Evolutionary conservation across 306 rosid genomes (phyloP), one percentile per base, ranked within the genome.

Genomic region (Inga leiocalycina): DNA sequence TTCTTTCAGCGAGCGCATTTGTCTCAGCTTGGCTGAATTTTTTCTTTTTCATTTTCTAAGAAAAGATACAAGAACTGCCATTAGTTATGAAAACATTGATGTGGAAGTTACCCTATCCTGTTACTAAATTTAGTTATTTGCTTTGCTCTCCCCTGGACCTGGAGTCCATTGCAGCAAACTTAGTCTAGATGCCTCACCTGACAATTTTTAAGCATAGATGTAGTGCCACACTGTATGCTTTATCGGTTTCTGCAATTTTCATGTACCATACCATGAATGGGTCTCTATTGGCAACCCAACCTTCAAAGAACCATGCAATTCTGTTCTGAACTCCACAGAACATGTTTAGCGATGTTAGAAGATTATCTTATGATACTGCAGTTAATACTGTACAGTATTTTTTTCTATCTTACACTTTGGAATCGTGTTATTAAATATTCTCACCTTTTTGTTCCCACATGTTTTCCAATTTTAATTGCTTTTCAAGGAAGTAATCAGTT

Each of bases 1-100:
- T 43, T 89, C 67, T 74, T 92, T 78, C 91, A 88, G 88, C 95
- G 89, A 87, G 82, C 89, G 64, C 93, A 89, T 72, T 51, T 91
- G 88, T 84, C 94, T 34, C 94, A 88, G 87, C 78, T 86, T 83
- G 90, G 91, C 81, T 82, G 24, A 14, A 27, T 17, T 79, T 43
- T 75, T 61, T 32, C 57, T 51, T 51, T 51, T 15, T 51, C n/a
- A 51, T 51, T 51, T 51, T 15, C 57, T 16, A 51, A 51, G 19
- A 14, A 49, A 13, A 13, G 20, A 51, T 51, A 51, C n/a, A 16
- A 51, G 1, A 51, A 48, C 54, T 48, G 2, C 6, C 39, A 35
- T 4, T 35, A 35, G 39, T 35, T 35, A 4, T 5, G 39, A 35
- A 35, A 35, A 35, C 39, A 3, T 37, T 32, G 2, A 49, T 48